Percentiles rank a stretch among this genome's conserved stretches.
phyloP scores from a whole-genome alignment of 2,329 filamentous ascomycete species.

The Phoma sp. region DNA sequence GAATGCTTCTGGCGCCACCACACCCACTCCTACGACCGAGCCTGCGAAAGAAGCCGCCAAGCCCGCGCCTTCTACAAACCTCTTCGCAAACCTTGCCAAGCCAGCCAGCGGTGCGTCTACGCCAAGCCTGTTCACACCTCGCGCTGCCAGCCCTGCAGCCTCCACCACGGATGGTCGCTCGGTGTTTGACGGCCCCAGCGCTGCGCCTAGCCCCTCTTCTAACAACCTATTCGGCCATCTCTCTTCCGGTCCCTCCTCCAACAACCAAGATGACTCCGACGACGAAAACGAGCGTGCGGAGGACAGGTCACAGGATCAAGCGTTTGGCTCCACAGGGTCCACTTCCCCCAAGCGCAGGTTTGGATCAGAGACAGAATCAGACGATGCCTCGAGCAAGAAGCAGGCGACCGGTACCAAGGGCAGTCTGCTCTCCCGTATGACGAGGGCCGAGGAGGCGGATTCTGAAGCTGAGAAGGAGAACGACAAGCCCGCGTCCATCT shows the following conservation, averaged over 20 bases:
- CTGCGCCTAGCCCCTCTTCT: conserved; percentile 26
- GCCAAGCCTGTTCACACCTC: conserved; percentile 31
- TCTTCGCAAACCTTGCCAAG: conserved; percentile 29
- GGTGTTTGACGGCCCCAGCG: conserved; percentile 38
- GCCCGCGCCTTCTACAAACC: conserved; percentile 19
- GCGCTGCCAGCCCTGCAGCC: conserved; percentile 38
- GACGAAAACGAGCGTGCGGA: conserved; percentile 28
- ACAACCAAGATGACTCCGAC: conserved; percentile 39
- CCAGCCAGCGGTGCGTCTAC: conserved; percentile 32
- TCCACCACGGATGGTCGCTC: conserved; percentile 39
- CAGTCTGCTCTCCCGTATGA: conserved; percentile 40
- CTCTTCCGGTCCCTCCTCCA: conserved; percentile 41
- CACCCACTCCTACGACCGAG: conserved; percentile 5
- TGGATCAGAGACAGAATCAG: conserved; percentile 34
- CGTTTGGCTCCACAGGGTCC: conserved; percentile 21
- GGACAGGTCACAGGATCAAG: conserved; percentile 16
- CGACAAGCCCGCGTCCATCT: conserved; percentile 18
- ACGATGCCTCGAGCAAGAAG: conserved; percentile 33
- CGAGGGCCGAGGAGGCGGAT: conserved; percentile 24
- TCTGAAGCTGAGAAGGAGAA: conserved; percentile 35
- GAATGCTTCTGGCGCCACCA: conserved; percentile 10
- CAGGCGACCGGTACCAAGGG: conserved; percentile 23
- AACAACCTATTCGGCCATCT: conserved; percentile 45
- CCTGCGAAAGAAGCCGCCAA: conserved; percentile 19
- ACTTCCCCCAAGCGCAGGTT: conserved; percentile 34